Evolutionary conservation across 169 alveolate species (phyloP).

Genomic region (Neospora caninum): DNA sequence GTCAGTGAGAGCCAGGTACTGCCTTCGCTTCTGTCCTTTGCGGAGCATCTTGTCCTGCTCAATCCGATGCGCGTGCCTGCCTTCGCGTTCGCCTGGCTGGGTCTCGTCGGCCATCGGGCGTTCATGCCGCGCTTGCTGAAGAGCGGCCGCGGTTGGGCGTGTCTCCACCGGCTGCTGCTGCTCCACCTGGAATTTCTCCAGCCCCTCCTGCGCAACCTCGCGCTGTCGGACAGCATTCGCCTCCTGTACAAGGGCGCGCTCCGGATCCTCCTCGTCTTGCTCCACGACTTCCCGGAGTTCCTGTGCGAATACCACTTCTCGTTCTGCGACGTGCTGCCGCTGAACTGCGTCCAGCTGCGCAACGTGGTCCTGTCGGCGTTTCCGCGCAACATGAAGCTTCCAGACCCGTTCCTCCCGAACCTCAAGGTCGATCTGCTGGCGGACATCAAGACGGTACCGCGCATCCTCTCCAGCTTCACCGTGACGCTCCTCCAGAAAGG

Average conservation of each 20-base stretch:
- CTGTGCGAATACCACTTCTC: slow-evolving; percentile 90
- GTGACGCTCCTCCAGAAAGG: slow-evolving; percentile 7
- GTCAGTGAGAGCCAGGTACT: neutral
- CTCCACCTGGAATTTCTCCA: slow-evolving; percentile 77
- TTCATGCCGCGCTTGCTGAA: slow-evolving; percentile 86
- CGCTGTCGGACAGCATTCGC: slow-evolving; percentile 50
- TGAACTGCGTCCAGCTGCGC: slow-evolving; percentile 92
- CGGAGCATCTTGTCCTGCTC: slow-evolving; percentile 73
- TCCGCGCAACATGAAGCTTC: slow-evolving; percentile 92
- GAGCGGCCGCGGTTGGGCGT: slow-evolving; percentile 76
- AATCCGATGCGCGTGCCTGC: slow-evolving; percentile 95
- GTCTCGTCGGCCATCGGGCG: slow-evolving; percentile 90
- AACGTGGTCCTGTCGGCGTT: slow-evolving; percentile 95
- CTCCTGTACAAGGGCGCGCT: slow-evolving; percentile 73
- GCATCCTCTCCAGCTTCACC: slow-evolving; percentile 10
- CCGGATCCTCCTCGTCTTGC: slow-evolving; percentile 87
- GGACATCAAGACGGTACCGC: slow-evolving; percentile 88
- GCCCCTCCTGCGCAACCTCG: slow-evolving; percentile 28
- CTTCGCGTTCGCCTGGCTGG: slow-evolving; percentile 96
- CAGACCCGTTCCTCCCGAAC: slow-evolving; percentile 91
- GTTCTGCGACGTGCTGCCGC: slow-evolving; percentile 91
- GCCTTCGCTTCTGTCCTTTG: slow-evolving; percentile 72
- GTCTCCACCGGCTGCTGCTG: slow-evolving; percentile 90
- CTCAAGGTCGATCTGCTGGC: slow-evolving; percentile 90
- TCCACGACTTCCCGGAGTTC: slow-evolving; percentile 96